Percentiles rank a stretch among this genome's conserved stretches.
These are phyloP conservation scores for Penicillium fimorum DNA, from an alignment of 495 filamentous ascomycete species.

Conservation along the genomic window DNA sequence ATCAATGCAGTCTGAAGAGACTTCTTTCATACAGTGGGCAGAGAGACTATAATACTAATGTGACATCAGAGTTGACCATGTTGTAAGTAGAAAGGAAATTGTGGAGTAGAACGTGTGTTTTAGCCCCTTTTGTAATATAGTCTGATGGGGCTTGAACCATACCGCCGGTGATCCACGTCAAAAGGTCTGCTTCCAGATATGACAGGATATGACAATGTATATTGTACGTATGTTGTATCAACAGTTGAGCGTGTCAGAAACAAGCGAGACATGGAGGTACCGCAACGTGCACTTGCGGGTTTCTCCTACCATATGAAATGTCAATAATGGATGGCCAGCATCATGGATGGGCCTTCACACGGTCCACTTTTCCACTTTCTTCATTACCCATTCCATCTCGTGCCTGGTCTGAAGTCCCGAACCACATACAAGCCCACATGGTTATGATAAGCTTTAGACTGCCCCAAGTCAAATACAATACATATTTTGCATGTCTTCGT, in stretches of 20 bases:
- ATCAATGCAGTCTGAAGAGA: neutral
- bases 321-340: neutral
- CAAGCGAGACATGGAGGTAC: neutral
- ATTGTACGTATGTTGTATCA: neutral
- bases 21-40: neutral
- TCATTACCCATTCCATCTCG: neutral
- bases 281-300: neutral
- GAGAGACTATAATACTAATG: neutral
- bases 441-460: neutral
- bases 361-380: conserved; percentile 1
- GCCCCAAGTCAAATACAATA: neutral
- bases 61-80: conserved; percentile 15
- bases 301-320: neutral
- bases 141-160: conserved; percentile 6
- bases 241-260: neutral
- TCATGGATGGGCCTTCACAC: neutral
- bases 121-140: neutral
- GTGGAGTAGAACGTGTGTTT: conserved; percentile 1
- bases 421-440: neutral
- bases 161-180: neutral
- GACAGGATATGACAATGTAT: conserved; percentile 1
- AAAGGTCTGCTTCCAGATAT: conserved; percentile 9
- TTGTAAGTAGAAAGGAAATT: conserved; percentile 8
- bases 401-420: neutral
- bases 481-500: neutral